Evolutionary conservation across 2,329 filamentous ascomycete species (phyloP), one percentile per base, ranked within the genome.

Genomic region (Malbranchea cinnamomea): DNA sequence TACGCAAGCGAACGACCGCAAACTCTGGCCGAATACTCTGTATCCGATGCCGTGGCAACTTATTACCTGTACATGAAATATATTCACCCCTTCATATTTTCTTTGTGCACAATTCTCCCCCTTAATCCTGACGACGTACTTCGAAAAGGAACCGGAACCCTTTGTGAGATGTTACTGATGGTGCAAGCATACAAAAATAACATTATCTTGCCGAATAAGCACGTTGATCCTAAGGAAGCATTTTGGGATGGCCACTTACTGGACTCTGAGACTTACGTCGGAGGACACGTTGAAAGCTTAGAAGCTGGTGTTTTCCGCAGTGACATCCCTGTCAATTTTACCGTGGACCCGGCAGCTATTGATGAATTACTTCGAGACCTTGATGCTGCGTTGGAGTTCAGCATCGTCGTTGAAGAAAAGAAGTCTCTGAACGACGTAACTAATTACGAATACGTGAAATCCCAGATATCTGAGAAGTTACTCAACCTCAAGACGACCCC

Each of bases 31-130:
- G 89, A 98, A 48, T 98, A 98, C 58, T 98, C 91, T 0, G 89
- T 98, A 25, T 98, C 91, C 46, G 91, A 98, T 65, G 91, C 91
- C 6, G 89, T 98, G 29, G 89, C 89, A 13, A 98, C 89, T 0
- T 98, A 98, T 53, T 98, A 98, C 50, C 63, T 98, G 38, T 98
- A 98, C 67, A 98, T 98, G 91, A 98, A 98, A 76, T 98, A 98
- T 54, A 82, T 98, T n/a, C 89, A 98, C 53, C 89, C 89, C 3
- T 98, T 98, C 62, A 89, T 98, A 52, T 98, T 98, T 66, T 95
- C 91, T 1, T 64, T 98, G 0, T 98, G 89, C 57, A 98, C 85
- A 1, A 94, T 98, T 59, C 66, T 98, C 51, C 89, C 89, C 0
- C 67, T 98, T 1, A 83, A 82, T 25, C 83, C 85, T 19, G 87